Percentiles rank a stretch among this genome's conserved stretches.
These are phyloP conservation scores for Schizopora paradoxa DNA, from an alignment of 1,284 basidiomycete species.

Conservation along the genomic window DNA sequence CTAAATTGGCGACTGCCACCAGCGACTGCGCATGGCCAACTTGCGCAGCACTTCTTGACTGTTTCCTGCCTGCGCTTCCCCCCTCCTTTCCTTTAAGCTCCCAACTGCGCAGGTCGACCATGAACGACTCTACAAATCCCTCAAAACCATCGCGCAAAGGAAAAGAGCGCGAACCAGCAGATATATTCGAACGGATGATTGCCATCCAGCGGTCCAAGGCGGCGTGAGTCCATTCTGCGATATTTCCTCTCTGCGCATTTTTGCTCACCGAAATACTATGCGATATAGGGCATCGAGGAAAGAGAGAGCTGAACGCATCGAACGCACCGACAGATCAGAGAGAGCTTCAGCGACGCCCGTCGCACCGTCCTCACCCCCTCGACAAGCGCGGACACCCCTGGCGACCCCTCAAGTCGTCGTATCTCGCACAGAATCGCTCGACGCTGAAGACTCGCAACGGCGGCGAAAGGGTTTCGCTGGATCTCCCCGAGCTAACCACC, in stretches of 20 bases:
- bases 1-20: not conserved
- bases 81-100: not conserved
- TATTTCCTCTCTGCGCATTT: slow-evolving; percentile 19
- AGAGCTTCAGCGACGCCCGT: slow-evolving; percentile 28
- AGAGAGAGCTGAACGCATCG: slow-evolving; percentile 43
- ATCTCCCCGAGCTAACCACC: slow-evolving; percentile 33
- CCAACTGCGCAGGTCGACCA: not conserved
- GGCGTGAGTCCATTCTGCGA: slow-evolving; percentile 35
- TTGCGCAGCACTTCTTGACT: slow-evolving; percentile 8
- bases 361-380: slow-evolving; percentile 26
- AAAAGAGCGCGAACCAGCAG: slow-evolving; percentile 40
- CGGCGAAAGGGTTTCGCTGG: slow-evolving; percentile 55
- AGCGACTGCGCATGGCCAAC: slow-evolving; percentile 4
- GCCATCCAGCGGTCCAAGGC: slow-evolving; percentile 62
- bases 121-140: slow-evolving; percentile 8
- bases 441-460: slow-evolving; percentile 56
- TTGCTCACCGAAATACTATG: slow-evolving; percentile 13
- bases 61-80: not conserved
- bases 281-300: slow-evolving; percentile 42
- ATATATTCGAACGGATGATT: slow-evolving; percentile 62
- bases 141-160: slow-evolving; percentile 23
- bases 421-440: slow-evolving; percentile 41
- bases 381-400: slow-evolving; percentile 29
- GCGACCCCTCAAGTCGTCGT: slow-evolving; percentile 31
- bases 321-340: slow-evolving; percentile 26